Evolutionary conservation across 148 eudicot genomes (phyloP).

Genomic region (Salicornia ramosissima): DNA sequence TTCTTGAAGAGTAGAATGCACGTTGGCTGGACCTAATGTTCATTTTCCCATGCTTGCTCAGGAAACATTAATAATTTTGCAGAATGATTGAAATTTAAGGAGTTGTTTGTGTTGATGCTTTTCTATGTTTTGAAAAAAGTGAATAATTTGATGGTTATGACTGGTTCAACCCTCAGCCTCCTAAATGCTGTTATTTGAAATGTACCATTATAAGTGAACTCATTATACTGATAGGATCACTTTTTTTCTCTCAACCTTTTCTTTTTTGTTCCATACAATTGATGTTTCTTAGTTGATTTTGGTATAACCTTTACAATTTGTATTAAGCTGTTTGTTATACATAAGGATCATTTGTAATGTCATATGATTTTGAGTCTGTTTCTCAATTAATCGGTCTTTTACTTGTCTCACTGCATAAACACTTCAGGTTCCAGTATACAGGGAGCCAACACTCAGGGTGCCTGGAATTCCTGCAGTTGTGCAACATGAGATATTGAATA

Average conservation of each 20-base stretch:
- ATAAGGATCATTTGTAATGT: not conserved
- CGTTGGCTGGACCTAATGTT: not conserved
- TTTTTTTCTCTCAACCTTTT: not conserved
- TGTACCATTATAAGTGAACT: not conserved
- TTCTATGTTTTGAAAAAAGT: not conserved
- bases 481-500: slow-evolving; percentile 86
- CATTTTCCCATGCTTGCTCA: not conserved
- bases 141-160: not conserved
- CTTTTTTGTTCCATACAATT: not conserved
- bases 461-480: slow-evolving; percentile 83
- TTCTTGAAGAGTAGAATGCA: not conserved
- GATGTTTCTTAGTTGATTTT: not conserved
- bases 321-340: not conserved
- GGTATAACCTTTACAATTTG: not conserved
- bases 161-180: too few species aligned
- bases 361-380: slow-evolving; percentile 24
- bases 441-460: slow-evolving; percentile 56
- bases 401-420: slow-evolving; percentile 14
- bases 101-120: not conserved
- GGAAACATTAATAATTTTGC: not conserved
- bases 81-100: not conserved
- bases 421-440: slow-evolving; percentile 71
- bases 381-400: not conserved
- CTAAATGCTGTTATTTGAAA: not conserved
- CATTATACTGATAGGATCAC: not conserved